Percentiles rank a stretch among this genome's conserved stretches.
These are phyloP conservation scores for Talaromyces rugulosus DNA, from an alignment of 2,329 filamentous ascomycete genomes.

Conservation along the genomic window DNA sequence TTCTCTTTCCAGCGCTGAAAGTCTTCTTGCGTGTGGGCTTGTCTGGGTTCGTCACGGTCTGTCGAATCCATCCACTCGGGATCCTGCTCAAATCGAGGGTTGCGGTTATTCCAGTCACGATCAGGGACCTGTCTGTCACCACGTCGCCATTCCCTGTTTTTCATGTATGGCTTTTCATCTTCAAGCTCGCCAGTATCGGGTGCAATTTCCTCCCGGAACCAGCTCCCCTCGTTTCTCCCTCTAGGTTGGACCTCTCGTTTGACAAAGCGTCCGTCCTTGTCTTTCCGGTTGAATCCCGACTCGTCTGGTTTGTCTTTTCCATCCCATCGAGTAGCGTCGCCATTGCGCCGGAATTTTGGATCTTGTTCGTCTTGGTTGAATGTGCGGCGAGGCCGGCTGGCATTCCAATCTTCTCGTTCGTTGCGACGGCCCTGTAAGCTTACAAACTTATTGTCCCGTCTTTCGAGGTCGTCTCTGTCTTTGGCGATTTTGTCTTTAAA, in stretches of 20 bases:
- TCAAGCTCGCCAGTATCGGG: slow-evolving; percentile 33
- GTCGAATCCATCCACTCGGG: slow-evolving; percentile 87
- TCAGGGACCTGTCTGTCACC: slow-evolving; percentile 42
- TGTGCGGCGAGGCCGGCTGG: slow-evolving; percentile 34
- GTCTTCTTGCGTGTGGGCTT: slow-evolving; percentile 69
- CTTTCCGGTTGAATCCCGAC: slow-evolving; percentile 42
- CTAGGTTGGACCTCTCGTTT: slow-evolving; percentile 64
- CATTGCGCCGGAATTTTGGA: slow-evolving; percentile 37
- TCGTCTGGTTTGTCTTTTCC: slow-evolving; percentile 49
- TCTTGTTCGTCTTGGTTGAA: slow-evolving; percentile 41
- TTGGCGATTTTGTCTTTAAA: slow-evolving; percentile 50
- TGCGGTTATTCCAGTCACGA: slow-evolving; percentile 51
- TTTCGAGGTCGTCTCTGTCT: slow-evolving; percentile 35
- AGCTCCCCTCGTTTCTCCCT: slow-evolving; percentile 66
- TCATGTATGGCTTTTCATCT: slow-evolving; percentile 44
- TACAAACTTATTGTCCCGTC: slow-evolving; percentile 32
- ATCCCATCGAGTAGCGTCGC: slow-evolving; percentile 41
- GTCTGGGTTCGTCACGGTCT: slow-evolving; percentile 61
- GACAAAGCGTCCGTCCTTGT: slow-evolving; percentile 43
- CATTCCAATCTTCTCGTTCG: slow-evolving; percentile 41
- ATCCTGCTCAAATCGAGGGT: slow-evolving; percentile 63
- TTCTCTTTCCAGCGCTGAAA: slow-evolving; percentile 92
- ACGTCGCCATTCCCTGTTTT: slow-evolving; percentile 63
- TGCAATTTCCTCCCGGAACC: slow-evolving; percentile 60
- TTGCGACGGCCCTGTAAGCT: slow-evolving; percentile 32